Conservation (phyloP, 306 rosid species). For the Senna siamea region DNA sequence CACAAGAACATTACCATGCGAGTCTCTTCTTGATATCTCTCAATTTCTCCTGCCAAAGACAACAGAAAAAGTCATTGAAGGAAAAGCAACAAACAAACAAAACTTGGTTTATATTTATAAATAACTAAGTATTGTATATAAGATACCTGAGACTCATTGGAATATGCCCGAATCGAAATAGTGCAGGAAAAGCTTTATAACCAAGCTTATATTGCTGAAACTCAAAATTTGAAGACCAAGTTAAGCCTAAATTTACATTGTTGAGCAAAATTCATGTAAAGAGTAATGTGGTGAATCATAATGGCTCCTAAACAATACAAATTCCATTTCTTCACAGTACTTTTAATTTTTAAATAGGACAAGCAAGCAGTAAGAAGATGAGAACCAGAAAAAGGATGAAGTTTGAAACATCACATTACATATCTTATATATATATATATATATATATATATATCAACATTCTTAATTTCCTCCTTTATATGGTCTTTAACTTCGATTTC, state of each 20-base stretch:
- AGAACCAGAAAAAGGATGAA: slow-evolving; percentile 24
- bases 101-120: neutral
- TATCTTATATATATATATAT: too few species aligned
- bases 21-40: too few species aligned
- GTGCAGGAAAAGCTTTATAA: slow-evolving; percentile 83
- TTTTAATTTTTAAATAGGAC: neutral
- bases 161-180: slow-evolving; percentile 78
- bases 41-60: too few species aligned
- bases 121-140: neutral
- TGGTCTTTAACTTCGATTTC: too few species aligned
- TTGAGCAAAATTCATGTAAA: neutral
- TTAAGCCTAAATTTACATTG: neutral
- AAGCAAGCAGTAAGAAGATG: neutral
- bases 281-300: neutral
- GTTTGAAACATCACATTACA: slow-evolving; percentile 58
- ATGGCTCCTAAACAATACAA: slow-evolving; percentile 3
- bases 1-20: too few species aligned
- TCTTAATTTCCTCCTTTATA: too few species aligned
- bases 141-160: slow-evolving; percentile 90
- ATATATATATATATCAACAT: too few species aligned
- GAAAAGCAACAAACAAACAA: neutral
- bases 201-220: slow-evolving; percentile 83
- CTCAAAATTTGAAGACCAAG: neutral
- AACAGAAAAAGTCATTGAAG: too few species aligned
- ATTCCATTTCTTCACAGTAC: neutral